These are phyloP conservation scores for Ophiocordyceps camponoti-saundersi DNA, from an alignment of 2,329 filamentous ascomycete species.

Conservation along the genomic window DNA sequence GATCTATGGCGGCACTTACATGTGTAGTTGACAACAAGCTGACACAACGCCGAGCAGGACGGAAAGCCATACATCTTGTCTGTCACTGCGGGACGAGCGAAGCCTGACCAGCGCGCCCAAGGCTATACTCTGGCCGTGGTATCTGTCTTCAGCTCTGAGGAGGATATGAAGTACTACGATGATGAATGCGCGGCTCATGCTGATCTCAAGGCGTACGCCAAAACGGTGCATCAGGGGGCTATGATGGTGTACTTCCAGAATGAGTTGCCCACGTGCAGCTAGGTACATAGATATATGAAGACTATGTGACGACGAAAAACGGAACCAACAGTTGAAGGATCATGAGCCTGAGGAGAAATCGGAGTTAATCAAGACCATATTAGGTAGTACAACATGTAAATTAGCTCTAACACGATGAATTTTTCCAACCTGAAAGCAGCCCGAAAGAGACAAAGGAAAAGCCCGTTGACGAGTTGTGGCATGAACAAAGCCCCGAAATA, in stretches of 20 bases:
- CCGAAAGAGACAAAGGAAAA: no score
- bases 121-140: constrained; percentile 40
- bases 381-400: no score
- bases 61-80: constrained; percentile 43
- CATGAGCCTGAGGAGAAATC: no score
- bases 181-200: constrained; percentile 18
- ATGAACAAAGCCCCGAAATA: no score
- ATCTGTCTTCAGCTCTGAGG: constrained; percentile 35
- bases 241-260: constrained; percentile 36
- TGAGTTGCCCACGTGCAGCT: background rate
- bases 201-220: constrained; percentile 14
- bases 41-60: constrained; percentile 21
- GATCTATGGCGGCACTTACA: background rate
- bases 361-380: no score
- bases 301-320: no score
- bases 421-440: no score
- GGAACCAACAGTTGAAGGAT: no score
- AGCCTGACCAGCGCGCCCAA: constrained; percentile 35
- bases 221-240: constrained; percentile 14
- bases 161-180: constrained; percentile 48
- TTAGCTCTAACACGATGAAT: no score
- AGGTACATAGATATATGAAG: background rate
- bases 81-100: constrained; percentile 27
- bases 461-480: no score
- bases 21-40: background rate